Base-by-base conservation (phyloP, 1,139 yeast genomes). In the Sporopachydermia cereana region DNA sequence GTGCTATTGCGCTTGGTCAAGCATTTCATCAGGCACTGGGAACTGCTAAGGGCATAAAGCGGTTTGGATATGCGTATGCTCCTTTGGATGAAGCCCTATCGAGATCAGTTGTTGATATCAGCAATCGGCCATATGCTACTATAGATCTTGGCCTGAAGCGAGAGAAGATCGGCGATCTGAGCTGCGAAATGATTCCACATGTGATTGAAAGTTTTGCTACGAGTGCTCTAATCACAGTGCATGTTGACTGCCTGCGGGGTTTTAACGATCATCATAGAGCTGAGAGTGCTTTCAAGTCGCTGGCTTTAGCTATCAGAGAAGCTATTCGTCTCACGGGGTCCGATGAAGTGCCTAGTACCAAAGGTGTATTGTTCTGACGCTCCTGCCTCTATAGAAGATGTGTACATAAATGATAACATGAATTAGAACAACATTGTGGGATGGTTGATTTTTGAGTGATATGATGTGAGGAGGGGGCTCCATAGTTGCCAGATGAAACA, bases 101-200 rank as follows among this genome's bases (percentile, higher is more conserved):
- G 51, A 71, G 98, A 46, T 95, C 96, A 0, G 98, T 91, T 16
- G 89, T 91, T 4, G 98, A 91, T 58, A 71, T 91, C 51, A 84
- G 95, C 25, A 88, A 88, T 62, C 73, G 98, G 54, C 97, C 98
- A 1, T 88, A 67, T 62, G 95, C 96, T 0, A 93, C 85, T 20
- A 72, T 88, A 36, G 96, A 91, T 42, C 70, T 91, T 50, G 96
- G 96, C 0, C 72, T 91, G 56, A 84, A 83, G 61, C 74, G 98
- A 52, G 98, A 91, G 60, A 86, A 82, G 61, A 80, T 91, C 53
- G 98, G 98, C 44, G 95, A 85, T 57, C 72, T 91, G 48, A 79
- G 91, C 24, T 78, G 93, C 56, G 98, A 91, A 65, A 91, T 91
- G 98, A 84, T 91, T 52, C 96, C 97, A 24, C 98, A 91, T 62